Base-by-base conservation (phyloP, 83 land plant genomes). In the Diphasiastrum complanatum region DNA sequence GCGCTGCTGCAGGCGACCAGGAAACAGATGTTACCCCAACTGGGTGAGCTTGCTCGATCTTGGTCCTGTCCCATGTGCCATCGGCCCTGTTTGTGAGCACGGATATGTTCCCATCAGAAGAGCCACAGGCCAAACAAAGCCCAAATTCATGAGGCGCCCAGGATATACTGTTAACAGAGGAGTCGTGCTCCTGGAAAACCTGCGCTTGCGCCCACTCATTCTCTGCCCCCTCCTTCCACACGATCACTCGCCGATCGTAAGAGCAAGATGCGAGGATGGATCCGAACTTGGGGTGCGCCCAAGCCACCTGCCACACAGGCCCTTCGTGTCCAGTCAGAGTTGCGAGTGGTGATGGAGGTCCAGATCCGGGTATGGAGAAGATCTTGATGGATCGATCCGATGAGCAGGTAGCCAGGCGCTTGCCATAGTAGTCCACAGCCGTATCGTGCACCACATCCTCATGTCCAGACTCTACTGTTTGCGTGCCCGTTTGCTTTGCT, bases 231-330 rank as follows among this genome's bases (percentile, higher is more conserved):
- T 91, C 95, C 56, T 73, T 78, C 97, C 97, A 91, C 27, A 91
- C 31, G 33, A 91, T 79, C 18, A 91, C 97, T 4, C 55, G 69
- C 23, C 86, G 82, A 64, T 91, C 97, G 58, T 83, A 91, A 12
- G 95, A 82, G 74, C 97, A 86, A 36, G 95, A 87, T 27, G 97
- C 97, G 20, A 91, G 80, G 2, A 81, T 26, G 28, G 81, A 76
- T 0, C 97, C 93, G 55, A 86, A 91, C 73, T 86, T 86, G 14
- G 95, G 97, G 41, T 91, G 86, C 0, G 97, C 97, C 95, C 89
- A 91, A 18, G 79, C 78, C 30, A 87, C 81, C 75, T 85, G 83
- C 97, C 97, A 91, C 47, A 91, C 93, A 46, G 93, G 95, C 4
- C 86, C 86, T 19, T 73, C 61, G 72, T 91, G 97, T 6, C 89